These are phyloP conservation scores for Ogataea glucozyma DNA, from an alignment of 805 yeast genomes.

Conservation along the genomic window DNA sequence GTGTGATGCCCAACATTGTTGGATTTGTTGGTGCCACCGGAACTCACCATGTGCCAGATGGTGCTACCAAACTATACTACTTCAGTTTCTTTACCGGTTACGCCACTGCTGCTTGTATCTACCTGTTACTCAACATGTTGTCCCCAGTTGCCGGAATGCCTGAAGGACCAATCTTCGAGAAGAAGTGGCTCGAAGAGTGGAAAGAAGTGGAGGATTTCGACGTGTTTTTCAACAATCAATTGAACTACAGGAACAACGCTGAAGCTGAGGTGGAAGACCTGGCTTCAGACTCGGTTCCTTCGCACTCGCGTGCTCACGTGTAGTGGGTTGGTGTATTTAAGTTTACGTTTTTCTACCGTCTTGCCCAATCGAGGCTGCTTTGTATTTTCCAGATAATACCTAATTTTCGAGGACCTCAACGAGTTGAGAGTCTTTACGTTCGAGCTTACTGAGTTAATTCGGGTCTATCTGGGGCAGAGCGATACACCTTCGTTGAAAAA, in stretches of 20 bases:
- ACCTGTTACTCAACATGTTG: conserved; percentile 50
- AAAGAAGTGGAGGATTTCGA: conserved; percentile 66
- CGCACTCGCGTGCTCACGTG: too few species aligned
- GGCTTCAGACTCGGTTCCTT: too few species aligned
- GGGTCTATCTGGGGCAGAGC: too few species aligned
- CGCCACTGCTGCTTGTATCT: conserved; percentile 53
- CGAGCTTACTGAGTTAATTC: too few species aligned
- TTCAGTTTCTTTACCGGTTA: conserved; percentile 80
- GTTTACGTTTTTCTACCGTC: too few species aligned
- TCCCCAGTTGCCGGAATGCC: conserved; percentile 50
- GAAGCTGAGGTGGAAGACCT: background rate
- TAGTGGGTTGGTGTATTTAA: too few species aligned
- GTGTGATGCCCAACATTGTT: conserved; percentile 79
- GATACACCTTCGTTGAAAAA: too few species aligned
- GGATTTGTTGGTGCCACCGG: conserved; percentile 87
- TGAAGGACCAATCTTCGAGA: conserved; percentile 41
- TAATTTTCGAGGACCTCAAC: too few species aligned
- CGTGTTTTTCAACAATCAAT: conserved; percentile 26
- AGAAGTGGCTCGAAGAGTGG: conserved; percentile 64
- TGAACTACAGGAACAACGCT: background rate
- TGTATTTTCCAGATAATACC: too few species aligned
- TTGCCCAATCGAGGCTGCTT: too few species aligned
- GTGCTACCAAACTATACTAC: conserved; percentile 73
- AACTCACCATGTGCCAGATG: conserved; percentile 66
- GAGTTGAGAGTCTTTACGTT: too few species aligned